Conservation (phyloP, 106 monocot genomes). For the Platanthera zijinensis region DNA sequence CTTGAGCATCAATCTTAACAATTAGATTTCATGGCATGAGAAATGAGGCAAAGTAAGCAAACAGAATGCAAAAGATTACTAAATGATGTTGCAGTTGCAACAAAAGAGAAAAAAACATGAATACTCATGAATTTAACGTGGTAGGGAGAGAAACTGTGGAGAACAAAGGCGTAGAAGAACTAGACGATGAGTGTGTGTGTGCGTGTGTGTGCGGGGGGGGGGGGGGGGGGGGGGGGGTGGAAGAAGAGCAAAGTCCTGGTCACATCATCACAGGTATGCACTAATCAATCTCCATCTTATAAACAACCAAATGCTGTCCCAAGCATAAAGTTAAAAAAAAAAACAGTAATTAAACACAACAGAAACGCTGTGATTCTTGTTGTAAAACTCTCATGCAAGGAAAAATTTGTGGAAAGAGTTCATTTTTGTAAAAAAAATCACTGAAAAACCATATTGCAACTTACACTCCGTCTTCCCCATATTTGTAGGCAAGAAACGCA, state of each 20-base stretch:
- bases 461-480: conserved; percentile 51
- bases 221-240: too few relatives aligned
- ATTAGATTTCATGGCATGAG: neutral
- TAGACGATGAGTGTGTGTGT: neutral
- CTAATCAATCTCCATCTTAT: too few relatives aligned
- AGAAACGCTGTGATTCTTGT: neutral
- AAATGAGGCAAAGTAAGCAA: neutral
- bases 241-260: neutral
- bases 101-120: neutral
- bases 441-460: neutral
- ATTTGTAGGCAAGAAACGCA: conserved; percentile 28
- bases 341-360: too few relatives aligned
- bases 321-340: neutral
- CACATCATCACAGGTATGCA: too few relatives aligned
- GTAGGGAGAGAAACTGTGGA: too few relatives aligned
- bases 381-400: too few relatives aligned
- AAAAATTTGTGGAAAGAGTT: too few relatives aligned
- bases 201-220: too few relatives aligned
- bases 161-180: neutral
- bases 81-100: neutral
- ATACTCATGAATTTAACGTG: neutral
- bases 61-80: neutral
- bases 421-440: too few relatives aligned
- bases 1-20: neutral
- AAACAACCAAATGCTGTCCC: too few relatives aligned